Percentiles rank a stretch among this genome's conserved stretches.
These are phyloP conservation scores for Ananas comosus DNA, from an alignment of 176 grass and related monocot genomes.

Conservation along the genomic window DNA sequence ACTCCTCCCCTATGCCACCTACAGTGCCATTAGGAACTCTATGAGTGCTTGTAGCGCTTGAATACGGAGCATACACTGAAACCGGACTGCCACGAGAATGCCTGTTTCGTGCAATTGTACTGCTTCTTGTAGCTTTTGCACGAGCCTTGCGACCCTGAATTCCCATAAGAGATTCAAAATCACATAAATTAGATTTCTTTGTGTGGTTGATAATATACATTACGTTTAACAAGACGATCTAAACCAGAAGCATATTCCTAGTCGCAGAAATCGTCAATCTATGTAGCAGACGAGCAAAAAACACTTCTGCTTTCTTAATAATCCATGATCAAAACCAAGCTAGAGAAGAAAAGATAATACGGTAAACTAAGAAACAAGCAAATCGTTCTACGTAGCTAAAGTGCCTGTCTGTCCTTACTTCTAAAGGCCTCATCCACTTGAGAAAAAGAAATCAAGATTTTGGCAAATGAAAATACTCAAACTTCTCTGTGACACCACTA, in stretches of 20 bases:
- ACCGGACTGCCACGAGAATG: conserved; percentile 38
- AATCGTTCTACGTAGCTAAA: too few relatives aligned
- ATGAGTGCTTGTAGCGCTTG: conserved; percentile 10
- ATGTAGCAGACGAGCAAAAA: not conserved
- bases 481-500: too few relatives aligned
- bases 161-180: too few relatives aligned
- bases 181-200: too few relatives aligned
- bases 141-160: conserved; percentile 78
- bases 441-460: too few relatives aligned
- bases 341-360: not conserved
- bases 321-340: not conserved
- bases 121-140: conserved; percentile 61
- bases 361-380: too few relatives aligned
- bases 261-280: not conserved
- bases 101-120: conserved; percentile 50
- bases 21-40: conserved; percentile 37
- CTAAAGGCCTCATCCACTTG: too few relatives aligned
- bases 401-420: too few relatives aligned
- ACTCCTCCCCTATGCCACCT: conserved; percentile 23
- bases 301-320: not conserved
- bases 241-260: not conserved
- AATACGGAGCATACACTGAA: conserved; percentile 48
- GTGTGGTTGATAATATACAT: too few relatives aligned
- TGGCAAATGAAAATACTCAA: too few relatives aligned
- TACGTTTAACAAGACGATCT: too few relatives aligned